Evolutionary conservation across 345 rosid species (phyloP).

Genomic region (Eucalyptus regnans): DNA sequence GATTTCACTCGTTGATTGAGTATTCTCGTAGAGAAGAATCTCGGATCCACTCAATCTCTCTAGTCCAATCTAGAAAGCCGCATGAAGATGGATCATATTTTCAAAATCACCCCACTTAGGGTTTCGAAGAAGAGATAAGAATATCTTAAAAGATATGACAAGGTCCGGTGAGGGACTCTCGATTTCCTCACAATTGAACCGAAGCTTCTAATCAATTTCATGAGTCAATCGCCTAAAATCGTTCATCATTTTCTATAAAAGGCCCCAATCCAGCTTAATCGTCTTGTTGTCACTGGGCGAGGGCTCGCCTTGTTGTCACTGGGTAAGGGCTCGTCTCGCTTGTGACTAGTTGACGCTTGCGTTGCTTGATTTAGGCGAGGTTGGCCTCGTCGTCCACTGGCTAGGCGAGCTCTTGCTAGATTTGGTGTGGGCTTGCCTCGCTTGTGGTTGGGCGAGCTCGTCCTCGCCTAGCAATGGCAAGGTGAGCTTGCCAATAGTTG

Average conservation of each 20-base stretch:
- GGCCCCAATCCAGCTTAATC: neutral
- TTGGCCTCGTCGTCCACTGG: accelerated
- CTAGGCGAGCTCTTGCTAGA: too few relatives aligned
- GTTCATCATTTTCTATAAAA: neutral
- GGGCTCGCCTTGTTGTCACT: accelerated
- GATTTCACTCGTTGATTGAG: neutral
- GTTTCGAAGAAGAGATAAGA: neutral
- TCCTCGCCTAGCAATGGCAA: too few relatives aligned
- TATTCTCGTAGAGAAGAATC: neutral
- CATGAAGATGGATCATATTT: neutral
- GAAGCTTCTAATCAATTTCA: neutral
- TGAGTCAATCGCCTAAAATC: neutral
- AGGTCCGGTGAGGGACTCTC: neutral
- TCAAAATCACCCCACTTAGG: neutral
- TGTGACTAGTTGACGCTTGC: accelerated
- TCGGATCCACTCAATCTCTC: neutral
- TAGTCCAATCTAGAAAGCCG: neutral
- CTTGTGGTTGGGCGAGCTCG: too few relatives aligned
- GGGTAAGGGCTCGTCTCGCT: accelerated
- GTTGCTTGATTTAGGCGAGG: accelerated
- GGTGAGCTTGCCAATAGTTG: too few relatives aligned
- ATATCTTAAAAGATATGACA: too few relatives aligned
- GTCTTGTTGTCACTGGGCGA: too few relatives aligned
- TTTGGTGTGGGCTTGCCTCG: too few relatives aligned
- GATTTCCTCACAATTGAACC: neutral